A percentile compares a stretch with the other conserved stretches of the same genome.
Conservation (phyloP, 2,329 filamentous ascomycete species). For the Aspergillus fijiensis region DNA sequence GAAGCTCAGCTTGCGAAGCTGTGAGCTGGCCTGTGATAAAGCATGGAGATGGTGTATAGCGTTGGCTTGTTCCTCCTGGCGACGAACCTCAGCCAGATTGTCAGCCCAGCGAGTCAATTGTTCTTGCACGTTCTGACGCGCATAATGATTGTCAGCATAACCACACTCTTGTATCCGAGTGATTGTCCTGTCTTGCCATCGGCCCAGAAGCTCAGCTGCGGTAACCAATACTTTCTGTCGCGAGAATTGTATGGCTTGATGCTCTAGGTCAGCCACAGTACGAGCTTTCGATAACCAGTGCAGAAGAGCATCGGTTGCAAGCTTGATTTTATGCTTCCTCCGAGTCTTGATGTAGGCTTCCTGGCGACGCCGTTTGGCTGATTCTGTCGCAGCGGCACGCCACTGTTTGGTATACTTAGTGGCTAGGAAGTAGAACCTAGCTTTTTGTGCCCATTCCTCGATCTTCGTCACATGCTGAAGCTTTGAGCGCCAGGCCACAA, state of each 20-base stretch:
- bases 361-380: constrained; percentile 53
- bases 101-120: constrained; percentile 41
- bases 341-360: constrained; percentile 57
- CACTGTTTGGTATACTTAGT: constrained; percentile 53
- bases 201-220: constrained; percentile 38
- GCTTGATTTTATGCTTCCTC: constrained; percentile 53
- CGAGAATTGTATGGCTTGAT: constrained; percentile 39
- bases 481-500: constrained; percentile 40
- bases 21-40: constrained; percentile 47
- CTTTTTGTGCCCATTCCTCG: constrained; percentile 55
- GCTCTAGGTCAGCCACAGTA: constrained; percentile 37
- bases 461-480: constrained; percentile 48
- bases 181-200: constrained; percentile 45
- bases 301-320: constrained; percentile 47
- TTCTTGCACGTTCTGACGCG: constrained; percentile 39
- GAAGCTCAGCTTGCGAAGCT: constrained; percentile 58
- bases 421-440: constrained; percentile 56
- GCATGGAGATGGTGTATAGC: constrained; percentile 49
- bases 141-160: constrained; percentile 41
- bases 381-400: constrained; percentile 51
- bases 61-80: constrained; percentile 47
- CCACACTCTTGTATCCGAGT: constrained; percentile 35
- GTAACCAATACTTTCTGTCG: constrained; percentile 36
- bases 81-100: constrained; percentile 31
- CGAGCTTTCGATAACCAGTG: constrained; percentile 39